Base-by-base conservation (phyloP, 192 early-diverging fungal species). In the Gonapodya prolifera region DNA sequence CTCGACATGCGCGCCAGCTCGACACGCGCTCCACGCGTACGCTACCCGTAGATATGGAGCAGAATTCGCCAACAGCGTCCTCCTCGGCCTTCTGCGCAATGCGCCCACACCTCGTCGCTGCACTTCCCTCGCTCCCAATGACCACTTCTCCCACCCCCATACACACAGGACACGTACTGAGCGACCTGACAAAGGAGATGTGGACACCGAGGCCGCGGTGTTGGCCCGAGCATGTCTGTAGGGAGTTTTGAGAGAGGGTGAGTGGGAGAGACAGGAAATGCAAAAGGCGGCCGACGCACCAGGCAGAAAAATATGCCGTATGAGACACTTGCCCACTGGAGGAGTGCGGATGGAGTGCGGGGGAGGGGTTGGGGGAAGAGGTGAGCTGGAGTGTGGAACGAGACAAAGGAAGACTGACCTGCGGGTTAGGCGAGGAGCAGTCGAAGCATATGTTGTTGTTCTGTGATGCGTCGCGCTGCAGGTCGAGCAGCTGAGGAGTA, bases 221-320 rank as follows among this genome's bases (percentile, higher is more conserved):
- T 36, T 73, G 71, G 16, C 71, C 28, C 71, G 71, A 73, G 28
- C 18, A 73, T 73, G 71, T 18, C 45, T 16, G n/a, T n/a, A 69
- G 45, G 13, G n/a, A 69, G 45, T 8, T n/a, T 69, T 16, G 45
- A 69, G 45, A 69, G n/a, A 69, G 45, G 13, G 45, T n/a, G n/a
- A n/a, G 45, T 8, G 13, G 13, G n/a, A 69, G 45, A 69, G 45
- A 8, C 45, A n/a, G 45, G 45, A 69, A n/a, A 8, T n/a, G 45
- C n/a, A 8, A 69, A 69, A 69, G 45, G 45, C 45, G 45, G 45
- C 30, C 94, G 95, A 83, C 96, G 96, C 77, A 96, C 92, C 35
- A 97, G 86, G 82, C 95, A 99, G 78, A 99, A 96, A 80, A 98
- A 96, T 77, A 93, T 96, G 69, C 94, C 96, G 80, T 95, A 90